A percentile compares a stretch with the other conserved stretches of the same genome.
These are phyloP conservation scores for Cucumis sativus DNA, from an alignment of 306 rosid species.

Conservation along the genomic window Cucumber_9930_V3 NC_026658.2:19673001-19673500, in stretches of 20 bases:
- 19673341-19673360: too few species aligned
- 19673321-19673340: too few species aligned
- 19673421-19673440: constrained; percentile 47
- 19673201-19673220: not conserved
- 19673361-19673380: not conserved
- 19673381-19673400: not conserved
- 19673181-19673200: not conserved
- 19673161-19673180: not conserved
- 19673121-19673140: not conserved
- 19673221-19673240: not conserved
- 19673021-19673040: not conserved
- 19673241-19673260: not conserved
- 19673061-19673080: not conserved
- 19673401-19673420: not conserved
- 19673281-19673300: not conserved
- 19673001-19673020: not conserved
- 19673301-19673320: not conserved
- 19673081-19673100: not conserved
- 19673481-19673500: constrained; percentile 25
- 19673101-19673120: not conserved
- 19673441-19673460: constrained; percentile 36
- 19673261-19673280: not conserved
- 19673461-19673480: constrained; percentile 47
- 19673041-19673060: not conserved
- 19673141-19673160: not conserved